Evolutionary conservation across 73 alveolate species (phyloP), one percentile per base, ranked within the genome.

Genomic region (Tetrahymena elliotti): DNA sequence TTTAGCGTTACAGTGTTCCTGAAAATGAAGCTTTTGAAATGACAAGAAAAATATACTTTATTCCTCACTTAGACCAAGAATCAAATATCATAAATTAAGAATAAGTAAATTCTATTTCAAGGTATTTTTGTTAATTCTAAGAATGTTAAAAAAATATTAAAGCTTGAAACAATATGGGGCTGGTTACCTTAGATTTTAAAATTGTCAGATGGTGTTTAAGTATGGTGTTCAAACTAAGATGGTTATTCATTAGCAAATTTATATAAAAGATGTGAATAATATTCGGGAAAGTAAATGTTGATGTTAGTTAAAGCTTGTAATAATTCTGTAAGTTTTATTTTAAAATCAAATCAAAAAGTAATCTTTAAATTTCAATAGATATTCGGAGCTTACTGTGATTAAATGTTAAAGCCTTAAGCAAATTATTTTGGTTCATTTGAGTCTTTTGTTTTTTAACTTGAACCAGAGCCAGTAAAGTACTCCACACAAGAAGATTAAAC

Each of bases 151-250:
- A 35, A 37, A 83, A 94, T 47, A 94, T 37, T 52, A 84, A 83
- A 94, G 96, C 93, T 94, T 94, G 96, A 94, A 94, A 88, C 92
- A 31, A 47, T 94, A 88, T 94, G 96, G 96, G 96, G 93, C 33
- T 94, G 96, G 96, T 34, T 94, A 84, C 93, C 96, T 34, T 52
- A 53, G 20, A 35, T 84, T 16, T 88, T 84, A 27, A 94, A 94
- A 35, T 40, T 94, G 27, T 52, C 68, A n/a, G 96, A 94, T 53
- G 95, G 95, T 40, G 53, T 47, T 88, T 38, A 84, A 52, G 47
- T 94, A 31, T 94, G 93, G 82, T 92, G 93, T 16, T 40, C 96
- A 0, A 94, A 88, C 18, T 33, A 52, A 27, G 96, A 94, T 94
- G 96, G 96, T 39, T 92, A 88, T 35, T 94, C 96, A 33, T 53